Conservation (phyloP, 192 early-diverging fungal species). For the Gamsiella multidivaricata region DNA sequence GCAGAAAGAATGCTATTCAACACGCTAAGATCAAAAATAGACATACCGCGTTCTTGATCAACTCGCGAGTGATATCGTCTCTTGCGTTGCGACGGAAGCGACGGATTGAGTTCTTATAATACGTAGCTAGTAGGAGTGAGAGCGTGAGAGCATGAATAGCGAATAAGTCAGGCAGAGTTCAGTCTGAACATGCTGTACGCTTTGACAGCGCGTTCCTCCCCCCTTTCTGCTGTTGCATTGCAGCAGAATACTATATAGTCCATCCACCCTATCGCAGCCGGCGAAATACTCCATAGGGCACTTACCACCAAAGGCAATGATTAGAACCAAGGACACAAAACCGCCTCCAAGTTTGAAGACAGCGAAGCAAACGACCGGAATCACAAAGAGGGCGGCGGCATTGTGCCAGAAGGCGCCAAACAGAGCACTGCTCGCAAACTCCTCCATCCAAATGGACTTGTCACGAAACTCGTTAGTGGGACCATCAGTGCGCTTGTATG, state of each 20-base stretch:
- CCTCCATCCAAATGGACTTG: constrained; percentile 52
- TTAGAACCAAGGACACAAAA: constrained; percentile 42
- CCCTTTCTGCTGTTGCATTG: neutral
- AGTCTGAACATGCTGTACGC: neutral
- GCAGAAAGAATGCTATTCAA: neutral
- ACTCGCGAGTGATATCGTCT: constrained; percentile 76
- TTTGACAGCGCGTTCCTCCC: neutral
- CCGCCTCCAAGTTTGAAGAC: constrained; percentile 49
- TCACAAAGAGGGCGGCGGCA: constrained; percentile 31
- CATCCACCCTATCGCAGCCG: neutral
- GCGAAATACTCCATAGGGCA: neutral
- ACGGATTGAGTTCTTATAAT: constrained; percentile 78
- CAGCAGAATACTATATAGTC: neutral
- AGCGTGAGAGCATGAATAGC: constrained; percentile 11
- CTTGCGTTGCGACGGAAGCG: constrained; percentile 75
- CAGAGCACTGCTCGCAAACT: constrained; percentile 49
- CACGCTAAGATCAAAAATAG: neutral
- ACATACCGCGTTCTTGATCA: constrained; percentile 58
- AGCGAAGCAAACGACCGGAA: constrained; percentile 32
- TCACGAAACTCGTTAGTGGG: constrained; percentile 48
- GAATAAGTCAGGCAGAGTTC: neutral
- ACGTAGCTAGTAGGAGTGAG: constrained; percentile 61
- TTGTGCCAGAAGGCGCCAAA: constrained; percentile 53
- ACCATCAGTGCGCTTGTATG: constrained; percentile 43
- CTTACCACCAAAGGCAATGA: constrained; percentile 53